Conservation (phyloP, 208 protist species). For the Tritrichomonas foetus region DNA sequence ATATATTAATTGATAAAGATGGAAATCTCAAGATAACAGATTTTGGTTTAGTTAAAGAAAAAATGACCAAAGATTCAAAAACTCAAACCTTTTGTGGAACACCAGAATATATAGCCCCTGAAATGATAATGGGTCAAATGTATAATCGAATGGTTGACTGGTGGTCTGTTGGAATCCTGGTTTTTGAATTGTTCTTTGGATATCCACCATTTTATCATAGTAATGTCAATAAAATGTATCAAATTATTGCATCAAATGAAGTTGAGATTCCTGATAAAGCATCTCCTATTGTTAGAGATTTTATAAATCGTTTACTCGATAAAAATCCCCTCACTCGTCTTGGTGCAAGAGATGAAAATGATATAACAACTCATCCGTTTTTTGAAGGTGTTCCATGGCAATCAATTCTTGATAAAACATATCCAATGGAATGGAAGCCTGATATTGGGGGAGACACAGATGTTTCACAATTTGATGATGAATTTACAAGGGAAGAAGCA, state of each 20-base stretch:
- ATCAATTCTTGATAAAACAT: not conserved
- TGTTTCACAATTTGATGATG: conserved; percentile 43
- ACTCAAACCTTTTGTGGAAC: conserved; percentile 40
- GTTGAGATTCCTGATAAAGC: conserved; percentile 51
- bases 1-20: conserved; percentile 59
- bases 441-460: not conserved
- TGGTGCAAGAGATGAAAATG: no score
- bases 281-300: no score
- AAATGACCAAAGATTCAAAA: not conserved
- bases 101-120: conserved; percentile 45
- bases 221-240: conserved; percentile 61
- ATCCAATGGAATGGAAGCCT: conserved; percentile 43
- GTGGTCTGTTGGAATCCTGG: conserved; percentile 64
- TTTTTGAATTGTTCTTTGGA: conserved; percentile 67
- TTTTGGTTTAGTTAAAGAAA: conserved; percentile 67
- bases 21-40: conserved; percentile 80
- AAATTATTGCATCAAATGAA: conserved; percentile 56
- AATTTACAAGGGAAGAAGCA: conserved; percentile 46
- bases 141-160: conserved; percentile 66
- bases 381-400: conserved; percentile 40
- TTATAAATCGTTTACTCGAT: no score
- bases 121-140: conserved; percentile 52
- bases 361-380: conserved; percentile 14
- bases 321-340: no score
- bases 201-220: not conserved